These are phyloP conservation scores for Boletus pseudo-olivaceus DNA, from an alignment of 768 basidiomycete genomes.

Conservation along the genomic window DNA sequence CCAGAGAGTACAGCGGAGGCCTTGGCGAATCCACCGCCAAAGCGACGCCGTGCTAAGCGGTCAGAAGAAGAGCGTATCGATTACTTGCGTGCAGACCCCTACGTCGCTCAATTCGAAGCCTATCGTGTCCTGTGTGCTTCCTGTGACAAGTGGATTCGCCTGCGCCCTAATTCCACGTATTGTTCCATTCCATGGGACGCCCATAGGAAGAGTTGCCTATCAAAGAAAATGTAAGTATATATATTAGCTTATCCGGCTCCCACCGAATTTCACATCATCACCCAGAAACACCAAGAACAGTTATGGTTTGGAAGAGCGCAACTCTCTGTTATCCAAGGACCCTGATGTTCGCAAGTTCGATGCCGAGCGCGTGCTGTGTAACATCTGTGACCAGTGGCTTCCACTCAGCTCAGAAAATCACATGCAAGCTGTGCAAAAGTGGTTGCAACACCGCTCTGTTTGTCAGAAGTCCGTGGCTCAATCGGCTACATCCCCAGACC, in stretches of 20 bases:
- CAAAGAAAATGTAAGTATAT: slow-evolving; percentile 64
- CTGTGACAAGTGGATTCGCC: slow-evolving; percentile 82
- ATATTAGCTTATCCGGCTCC: slow-evolving; percentile 1
- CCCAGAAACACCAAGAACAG: slow-evolving; percentile 44
- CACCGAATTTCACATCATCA: slow-evolving; percentile 6
- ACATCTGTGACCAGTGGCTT: slow-evolving; percentile 68
- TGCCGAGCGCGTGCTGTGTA: slow-evolving; percentile 66
- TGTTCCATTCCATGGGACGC: slow-evolving; percentile 90
- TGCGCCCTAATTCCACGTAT: slow-evolving; percentile 83
- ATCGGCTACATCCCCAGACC: slow-evolving; percentile 8
- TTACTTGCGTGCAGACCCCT: slow-evolving; percentile 64
- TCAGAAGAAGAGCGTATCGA: slow-evolving; percentile 76
- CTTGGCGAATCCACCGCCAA: slow-evolving; percentile 48
- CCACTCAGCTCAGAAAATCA: slow-evolving; percentile 57
- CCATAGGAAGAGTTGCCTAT: slow-evolving; percentile 76
- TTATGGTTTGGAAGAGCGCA: slow-evolving; percentile 59
- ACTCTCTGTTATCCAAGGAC: slow-evolving; percentile 56
- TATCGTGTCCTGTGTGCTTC: slow-evolving; percentile 76
- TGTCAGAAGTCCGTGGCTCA: slow-evolving; percentile 42
- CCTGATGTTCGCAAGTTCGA: slow-evolving; percentile 74
- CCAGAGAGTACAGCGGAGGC: slow-evolving; percentile 41
- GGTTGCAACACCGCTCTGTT: slow-evolving; percentile 57
- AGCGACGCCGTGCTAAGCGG: slow-evolving; percentile 70
- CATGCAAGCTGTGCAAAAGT: slow-evolving; percentile 56
- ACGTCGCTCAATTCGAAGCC: slow-evolving; percentile 77